A percentile compares a stretch with the other conserved stretches of the same genome.
Conservation (phyloP, 164 flowering plant species). For the Chimonanthus praecox region DNA sequence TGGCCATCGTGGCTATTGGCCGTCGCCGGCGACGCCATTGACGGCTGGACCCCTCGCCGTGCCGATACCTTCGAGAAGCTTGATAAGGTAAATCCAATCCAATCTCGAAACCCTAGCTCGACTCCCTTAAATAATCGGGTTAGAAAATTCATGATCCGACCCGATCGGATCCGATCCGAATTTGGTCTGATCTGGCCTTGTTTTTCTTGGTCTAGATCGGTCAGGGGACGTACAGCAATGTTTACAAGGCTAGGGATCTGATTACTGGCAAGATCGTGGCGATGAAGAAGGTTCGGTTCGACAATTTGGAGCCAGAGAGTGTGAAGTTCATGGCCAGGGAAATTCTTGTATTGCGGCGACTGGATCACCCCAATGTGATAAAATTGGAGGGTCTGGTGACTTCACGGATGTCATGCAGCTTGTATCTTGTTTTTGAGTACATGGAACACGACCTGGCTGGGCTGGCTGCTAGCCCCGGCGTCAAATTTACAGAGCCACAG, state of each 20-base stretch:
- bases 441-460: constrained; percentile 98
- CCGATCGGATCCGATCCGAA: not conserved
- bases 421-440: constrained; percentile 81
- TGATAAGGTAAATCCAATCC: constrained; percentile 49
- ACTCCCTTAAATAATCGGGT: not conserved
- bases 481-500: constrained; percentile 84
- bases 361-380: constrained; percentile 86
- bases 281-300: constrained; percentile 86
- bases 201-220: constrained; percentile 48
- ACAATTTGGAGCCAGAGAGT: constrained; percentile 89
- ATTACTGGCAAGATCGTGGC: constrained; percentile 86
- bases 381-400: constrained; percentile 85
- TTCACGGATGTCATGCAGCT: constrained; percentile 89
- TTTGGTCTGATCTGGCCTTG: not conserved
- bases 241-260: constrained; percentile 82
- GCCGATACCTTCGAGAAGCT: constrained; percentile 78
- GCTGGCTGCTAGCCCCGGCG: constrained; percentile 58
- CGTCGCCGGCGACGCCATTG: constrained; percentile 72
- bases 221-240: constrained; percentile 96
- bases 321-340: constrained; percentile 91
- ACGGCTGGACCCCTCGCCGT: constrained; percentile 71
- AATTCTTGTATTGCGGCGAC: constrained; percentile 62
- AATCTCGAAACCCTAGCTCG: too few species aligned
- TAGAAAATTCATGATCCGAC: not conserved
- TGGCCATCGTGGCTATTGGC: constrained; percentile 85